A percentile compares a stretch with the other conserved stretches of the same genome.
These are phyloP conservation scores for Pisolithus orientalis DNA, from an alignment of 768 basidiomycete species.

Conservation along the genomic window DNA sequence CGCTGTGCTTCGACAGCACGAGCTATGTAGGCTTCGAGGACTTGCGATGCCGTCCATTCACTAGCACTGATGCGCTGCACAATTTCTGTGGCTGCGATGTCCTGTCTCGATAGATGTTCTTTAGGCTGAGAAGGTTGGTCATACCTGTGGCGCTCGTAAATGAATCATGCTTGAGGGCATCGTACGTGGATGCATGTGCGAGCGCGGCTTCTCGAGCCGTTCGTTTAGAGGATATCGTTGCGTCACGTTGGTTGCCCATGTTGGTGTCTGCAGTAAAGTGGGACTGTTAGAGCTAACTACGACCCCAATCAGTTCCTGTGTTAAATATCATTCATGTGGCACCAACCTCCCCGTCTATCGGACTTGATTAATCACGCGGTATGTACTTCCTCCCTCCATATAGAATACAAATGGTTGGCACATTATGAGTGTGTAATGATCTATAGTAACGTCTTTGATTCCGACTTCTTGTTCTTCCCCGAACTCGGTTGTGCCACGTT, in stretches of 20 bases:
- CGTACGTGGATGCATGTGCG: neutral
- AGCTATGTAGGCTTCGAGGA: slow-evolving; percentile 39
- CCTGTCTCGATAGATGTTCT: too few relatives aligned
- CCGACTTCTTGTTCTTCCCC: neutral
- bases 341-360: too few relatives aligned
- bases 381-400: too few relatives aligned
- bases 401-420: too few relatives aligned
- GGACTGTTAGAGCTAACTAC: neutral
- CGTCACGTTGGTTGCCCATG: neutral
- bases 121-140: neutral
- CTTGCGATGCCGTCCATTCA: slow-evolving; percentile 41
- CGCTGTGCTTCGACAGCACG: slow-evolving; percentile 51
- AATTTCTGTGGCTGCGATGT: slow-evolving; percentile 34
- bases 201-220: neutral
- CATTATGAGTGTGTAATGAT: neutral
- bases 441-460: neutral
- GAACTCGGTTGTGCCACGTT: neutral
- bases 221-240: neutral
- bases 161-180: neutral
- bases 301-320: too few relatives aligned
- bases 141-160: neutral
- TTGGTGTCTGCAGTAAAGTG: neutral
- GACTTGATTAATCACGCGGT: too few relatives aligned
- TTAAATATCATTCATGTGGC: too few relatives aligned
- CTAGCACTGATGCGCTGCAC: slow-evolving; percentile 34